These are phyloP conservation scores for Paramecium sonneborni DNA, from an alignment of 73 alveolate genomes.

Conservation along the genomic window DNA sequence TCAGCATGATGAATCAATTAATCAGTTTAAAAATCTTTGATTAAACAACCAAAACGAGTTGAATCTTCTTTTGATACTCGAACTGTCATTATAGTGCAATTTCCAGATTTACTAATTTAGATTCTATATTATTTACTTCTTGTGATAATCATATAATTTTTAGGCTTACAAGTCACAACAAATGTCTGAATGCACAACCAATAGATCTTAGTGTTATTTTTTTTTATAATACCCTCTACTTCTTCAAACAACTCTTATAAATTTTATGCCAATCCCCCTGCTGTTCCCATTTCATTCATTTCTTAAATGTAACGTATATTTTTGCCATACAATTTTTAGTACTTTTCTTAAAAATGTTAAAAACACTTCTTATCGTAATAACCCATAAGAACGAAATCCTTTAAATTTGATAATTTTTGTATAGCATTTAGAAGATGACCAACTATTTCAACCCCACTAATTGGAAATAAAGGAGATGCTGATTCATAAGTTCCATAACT, in stretches of 20 bases:
- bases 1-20: conserved; percentile 49
- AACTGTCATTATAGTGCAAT: neutral
- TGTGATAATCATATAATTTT: conserved; percentile 21
- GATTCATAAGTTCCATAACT: conserved; percentile 35
- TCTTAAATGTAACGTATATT: neutral
- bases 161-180: conserved; percentile 8
- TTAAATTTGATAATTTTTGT: neutral
- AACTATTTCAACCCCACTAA: conserved; percentile 1
- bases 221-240: conserved; percentile 2
- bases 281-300: neutral
- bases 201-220: neutral
- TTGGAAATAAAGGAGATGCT: conserved; percentile 42
- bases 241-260: neutral
- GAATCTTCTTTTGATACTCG: conserved; percentile 46
- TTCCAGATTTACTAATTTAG: neutral
- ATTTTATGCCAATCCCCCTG: conserved; percentile 40
- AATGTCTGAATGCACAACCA: conserved; percentile 56
- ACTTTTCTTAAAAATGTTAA: neutral
- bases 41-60: conserved; percentile 41
- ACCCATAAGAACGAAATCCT: conserved; percentile 45
- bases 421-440: neutral
- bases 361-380: conserved; percentile 37
- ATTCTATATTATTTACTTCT: neutral
- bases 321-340: neutral
- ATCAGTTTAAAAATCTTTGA: conserved; percentile 12